Conservation (phyloP, 139 green algal genomes). For the Ulvella scutata region DNA sequence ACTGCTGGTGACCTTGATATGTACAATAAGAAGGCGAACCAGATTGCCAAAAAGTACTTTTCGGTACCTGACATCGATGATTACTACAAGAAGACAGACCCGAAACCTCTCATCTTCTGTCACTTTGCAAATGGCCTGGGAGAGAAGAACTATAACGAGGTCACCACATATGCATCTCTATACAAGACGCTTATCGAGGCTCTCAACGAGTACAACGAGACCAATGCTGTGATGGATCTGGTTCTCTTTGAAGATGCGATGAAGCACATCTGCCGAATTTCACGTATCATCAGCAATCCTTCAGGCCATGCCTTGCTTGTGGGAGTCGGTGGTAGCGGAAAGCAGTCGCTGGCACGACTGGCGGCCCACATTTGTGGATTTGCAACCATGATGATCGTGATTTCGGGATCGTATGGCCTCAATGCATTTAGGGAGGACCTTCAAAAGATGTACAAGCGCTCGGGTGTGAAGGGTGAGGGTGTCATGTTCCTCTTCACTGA, state of each 20-base stretch:
- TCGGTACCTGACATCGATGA: constrained; percentile 57
- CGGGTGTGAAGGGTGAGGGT: constrained; percentile 68
- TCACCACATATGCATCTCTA: constrained; percentile 37
- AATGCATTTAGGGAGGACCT: constrained; percentile 79
- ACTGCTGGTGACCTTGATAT: constrained; percentile 41
- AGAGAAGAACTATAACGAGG: constrained; percentile 58
- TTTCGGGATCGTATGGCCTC: constrained; percentile 60
- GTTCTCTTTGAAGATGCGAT: constrained; percentile 86
- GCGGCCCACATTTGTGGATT: constrained; percentile 70
- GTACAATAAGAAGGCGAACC: constrained; percentile 58
- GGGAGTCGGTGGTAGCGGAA: constrained; percentile 70
- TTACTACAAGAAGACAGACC: constrained; percentile 74
- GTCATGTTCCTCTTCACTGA: constrained; percentile 79
- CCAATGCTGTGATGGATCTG: constrained; percentile 76
- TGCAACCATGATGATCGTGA: constrained; percentile 54
- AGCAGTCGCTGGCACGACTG: constrained; percentile 63
- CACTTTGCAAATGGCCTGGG: constrained; percentile 61
- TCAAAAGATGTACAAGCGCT: constrained; percentile 73
- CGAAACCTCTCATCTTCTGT: constrained; percentile 78
- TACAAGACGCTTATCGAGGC: constrained; percentile 65
- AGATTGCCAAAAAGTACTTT: constrained; percentile 68
- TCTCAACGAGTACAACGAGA: constrained; percentile 80
- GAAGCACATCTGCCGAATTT: constrained; percentile 79
- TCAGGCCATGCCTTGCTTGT: constrained; percentile 78
- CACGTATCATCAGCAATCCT: constrained; percentile 61